Base-by-base conservation (phyloP, 805 yeast species). In the Wickerhamomyces hampshirensis region DNA sequence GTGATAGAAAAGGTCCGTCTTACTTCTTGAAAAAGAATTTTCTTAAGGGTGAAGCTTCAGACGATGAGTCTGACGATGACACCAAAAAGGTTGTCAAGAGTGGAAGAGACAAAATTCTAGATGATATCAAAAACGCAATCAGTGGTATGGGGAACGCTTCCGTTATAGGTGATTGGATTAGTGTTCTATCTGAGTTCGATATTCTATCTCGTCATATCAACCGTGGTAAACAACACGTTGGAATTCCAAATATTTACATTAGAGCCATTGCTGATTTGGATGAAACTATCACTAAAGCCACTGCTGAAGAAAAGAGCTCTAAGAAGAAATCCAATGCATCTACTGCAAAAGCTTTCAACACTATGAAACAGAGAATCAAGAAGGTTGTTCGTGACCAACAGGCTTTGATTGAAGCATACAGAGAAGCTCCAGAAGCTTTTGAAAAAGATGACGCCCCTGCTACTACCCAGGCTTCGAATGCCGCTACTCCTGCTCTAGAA, bases 21-120 rank as follows among this genome's bases (percentile, higher is more conserved):
- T 66, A 68, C 61, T 66, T 66, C 47, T 57, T 66, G 46, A 66
- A 66, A 44, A 53, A 61, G 23, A 62, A 58, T 34, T 59, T 62
- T 39, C 56, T 62, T 38, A 64, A 63, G 39, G 62, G 58, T 36
- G 57, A 56, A 29, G 60, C 63, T 28, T 66, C 63, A 27, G 63
- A 64, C 7, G 72, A 65, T 17, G 77, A 73, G 35, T 72, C 74
- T 38, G 84, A 72, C 42, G 76, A 70, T 41, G 91, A 82, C 40
- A 84, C 80, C 55, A 82, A 78, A 59, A 84, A 81, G 49, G 87
- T 88, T 28, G 96, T 91, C 50, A 89, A 86, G 66, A 80, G 93
- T 40, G 96, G 97, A 36, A 86, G 83, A 65, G 98, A 89, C 47
- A 93, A 91, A 68, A 71, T 88, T 42, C 60, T 88, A 50, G 97